Base-by-base conservation (phyloP, 2,329 filamentous ascomycete genomes). In the Sclerotinia minor region DNA sequence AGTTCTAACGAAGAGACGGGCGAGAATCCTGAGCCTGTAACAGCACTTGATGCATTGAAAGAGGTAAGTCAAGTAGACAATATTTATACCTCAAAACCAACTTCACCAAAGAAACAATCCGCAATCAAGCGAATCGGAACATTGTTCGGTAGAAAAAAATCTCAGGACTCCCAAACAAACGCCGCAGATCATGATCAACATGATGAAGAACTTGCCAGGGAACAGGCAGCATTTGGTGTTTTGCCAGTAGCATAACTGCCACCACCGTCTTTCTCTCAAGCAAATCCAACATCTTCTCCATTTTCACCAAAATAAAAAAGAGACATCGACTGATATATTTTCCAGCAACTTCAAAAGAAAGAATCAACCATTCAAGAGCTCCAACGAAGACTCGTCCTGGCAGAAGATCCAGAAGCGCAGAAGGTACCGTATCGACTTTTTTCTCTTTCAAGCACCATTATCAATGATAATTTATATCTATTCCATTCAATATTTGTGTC, bases 11-110 rank as follows among this genome's bases (percentile, higher is more conserved):
- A 50, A 47, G 57, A 50, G 19, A 29, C 44, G 26, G 69, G 64
- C 59, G 59, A 55, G 41, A 32, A 50, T 41, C 8, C 55, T n/a
- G 64, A 63, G 57, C 38, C 65, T 41, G 59, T 21, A 44, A 67
- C 80, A 61, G 82, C 82, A 59, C 81, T 87, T 44, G 67, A 72
- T 76, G 81, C 85, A 76, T 80, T 85, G 74, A 84, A 84, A 71
- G 83, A 87, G 83, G 86, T 88, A 78, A 84, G 85, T 65, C 57
- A 53, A 45, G 45, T 65, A 50, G 61, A 45, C 26, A 49, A 47
- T 55, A 32, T 60, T 66, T 41, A 53, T 55, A 50, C 63, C 29
- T 50, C 32, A 49, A 50, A 52, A 29, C 35, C 65, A 29, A 19
- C 38, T 53, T 41, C 47, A 67, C 47, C 57, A 47, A 67, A 67